phyloP scores from a whole-genome alignment of 345 rosid genomes.

The Linum tenue region DNA sequence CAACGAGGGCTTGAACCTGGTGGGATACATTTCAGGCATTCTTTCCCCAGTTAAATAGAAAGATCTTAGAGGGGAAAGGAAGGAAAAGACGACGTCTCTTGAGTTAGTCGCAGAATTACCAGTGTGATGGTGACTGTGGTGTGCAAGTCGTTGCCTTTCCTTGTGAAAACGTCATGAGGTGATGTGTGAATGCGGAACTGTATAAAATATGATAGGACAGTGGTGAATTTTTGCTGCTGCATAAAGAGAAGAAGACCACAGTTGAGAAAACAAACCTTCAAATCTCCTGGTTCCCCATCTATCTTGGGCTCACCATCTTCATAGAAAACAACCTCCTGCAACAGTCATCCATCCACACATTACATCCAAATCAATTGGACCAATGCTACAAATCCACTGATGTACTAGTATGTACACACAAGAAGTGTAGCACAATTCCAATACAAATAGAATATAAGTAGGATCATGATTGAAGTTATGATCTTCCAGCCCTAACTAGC shows the following conservation, averaged over 20 bases:
- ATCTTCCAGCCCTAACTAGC: neutral
- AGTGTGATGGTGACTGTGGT: constrained; percentile 75
- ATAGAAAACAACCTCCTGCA: constrained; percentile 84
- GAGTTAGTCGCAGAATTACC: constrained; percentile 25
- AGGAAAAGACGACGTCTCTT: neutral
- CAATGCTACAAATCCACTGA: neutral
- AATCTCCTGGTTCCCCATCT: constrained; percentile 96
- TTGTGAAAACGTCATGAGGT: constrained; percentile 65
- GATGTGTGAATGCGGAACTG: constrained; percentile 92
- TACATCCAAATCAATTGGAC: neutral
- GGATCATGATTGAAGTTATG: neutral
- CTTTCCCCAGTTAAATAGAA: neutral
- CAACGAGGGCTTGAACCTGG: constrained; percentile 95
- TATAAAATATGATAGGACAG: constrained; percentile 10
- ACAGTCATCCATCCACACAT: constrained; percentile 10
- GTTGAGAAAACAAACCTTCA: constrained; percentile 43
- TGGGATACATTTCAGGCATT: neutral
- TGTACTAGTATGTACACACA: neutral
- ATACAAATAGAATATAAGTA: no score
- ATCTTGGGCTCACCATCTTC: constrained; percentile 95
- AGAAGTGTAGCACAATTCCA: neutral
- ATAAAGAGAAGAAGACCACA: neutral
- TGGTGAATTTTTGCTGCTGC: neutral
- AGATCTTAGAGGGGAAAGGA: neutral
- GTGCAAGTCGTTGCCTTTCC: constrained; percentile 87